phyloP scores from a whole-genome alignment of 257 asterid genomes.

The Oldenlandia corymbosa region DNA sequence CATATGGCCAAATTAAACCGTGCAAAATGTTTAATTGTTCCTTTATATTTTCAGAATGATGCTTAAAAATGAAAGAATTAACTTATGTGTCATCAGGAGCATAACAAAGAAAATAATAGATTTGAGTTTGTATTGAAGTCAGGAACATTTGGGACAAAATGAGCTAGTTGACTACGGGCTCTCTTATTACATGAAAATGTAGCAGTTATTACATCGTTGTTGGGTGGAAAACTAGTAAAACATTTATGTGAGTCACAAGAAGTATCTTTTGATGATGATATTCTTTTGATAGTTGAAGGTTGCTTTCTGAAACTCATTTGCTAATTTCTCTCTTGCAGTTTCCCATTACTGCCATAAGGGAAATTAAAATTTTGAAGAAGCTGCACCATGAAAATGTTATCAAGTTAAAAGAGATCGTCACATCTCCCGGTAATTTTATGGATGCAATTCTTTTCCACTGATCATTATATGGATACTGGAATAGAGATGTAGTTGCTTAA shows the following conservation, averaged over 20 bases:
- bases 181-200: background rate
- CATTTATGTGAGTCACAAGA: background rate
- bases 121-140: too few species aligned
- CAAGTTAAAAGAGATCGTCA: constrained; percentile 79
- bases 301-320: constrained; percentile 3
- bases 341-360: constrained; percentile 87
- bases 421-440: constrained; percentile 57
- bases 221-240: background rate
- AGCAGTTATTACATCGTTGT: background rate
- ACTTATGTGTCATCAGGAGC: too few species aligned
- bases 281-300: background rate
- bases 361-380: constrained; percentile 83
- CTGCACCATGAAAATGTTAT: constrained; percentile 84
- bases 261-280: constrained; percentile 3
- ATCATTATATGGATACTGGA: background rate
- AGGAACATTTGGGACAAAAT: too few species aligned
- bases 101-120: too few species aligned
- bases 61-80: background rate
- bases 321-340: constrained; percentile 39
- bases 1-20: background rate
- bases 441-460: background rate
- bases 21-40: too few species aligned
- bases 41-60: background rate
- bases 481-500: background rate
- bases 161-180: background rate